A percentile compares a stretch with the other conserved stretches of the same genome.
These are phyloP conservation scores for Cyclotella cryptica DNA, from an alignment of 108 stramenopile species.

Conservation along the genomic window DNA sequence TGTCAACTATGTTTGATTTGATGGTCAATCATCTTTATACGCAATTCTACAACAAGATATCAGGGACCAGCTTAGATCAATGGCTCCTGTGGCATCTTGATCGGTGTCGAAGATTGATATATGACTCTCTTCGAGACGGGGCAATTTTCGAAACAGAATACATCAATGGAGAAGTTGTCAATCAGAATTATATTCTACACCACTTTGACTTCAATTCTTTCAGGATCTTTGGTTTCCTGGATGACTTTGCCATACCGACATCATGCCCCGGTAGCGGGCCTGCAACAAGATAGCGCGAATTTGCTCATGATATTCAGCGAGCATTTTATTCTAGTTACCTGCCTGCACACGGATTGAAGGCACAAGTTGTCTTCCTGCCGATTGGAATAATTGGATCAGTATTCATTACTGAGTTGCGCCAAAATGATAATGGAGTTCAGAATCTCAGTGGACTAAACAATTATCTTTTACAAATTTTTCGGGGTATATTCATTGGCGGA, in stretches of 20 bases:
- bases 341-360: constrained; percentile 22
- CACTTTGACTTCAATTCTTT: constrained; percentile 36
- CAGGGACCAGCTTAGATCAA: constrained; percentile 29
- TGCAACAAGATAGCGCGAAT: not conserved
- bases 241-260: constrained; percentile 29
- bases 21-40: constrained; percentile 18
- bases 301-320: constrained; percentile 33
- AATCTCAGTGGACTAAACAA: constrained; percentile 28
- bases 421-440: constrained; percentile 31
- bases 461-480: constrained; percentile 6
- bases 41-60: constrained; percentile 48
- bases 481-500: not conserved
- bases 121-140: constrained; percentile 6
- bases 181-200: constrained; percentile 2
- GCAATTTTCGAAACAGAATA: constrained; percentile 13
- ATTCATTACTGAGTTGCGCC: constrained; percentile 27
- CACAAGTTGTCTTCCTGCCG: not conserved
- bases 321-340: constrained; percentile 43
- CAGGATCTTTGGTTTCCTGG: constrained; percentile 30
- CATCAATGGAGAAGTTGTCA: constrained; percentile 13
- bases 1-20: constrained; percentile 15
- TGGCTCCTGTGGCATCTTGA: constrained; percentile 31
- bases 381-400: constrained; percentile 35
- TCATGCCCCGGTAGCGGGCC: constrained; percentile 14
- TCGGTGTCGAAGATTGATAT: constrained; percentile 16